Conservation (phyloP, 306 rosid genomes). For the Sindora glabra region DNA sequence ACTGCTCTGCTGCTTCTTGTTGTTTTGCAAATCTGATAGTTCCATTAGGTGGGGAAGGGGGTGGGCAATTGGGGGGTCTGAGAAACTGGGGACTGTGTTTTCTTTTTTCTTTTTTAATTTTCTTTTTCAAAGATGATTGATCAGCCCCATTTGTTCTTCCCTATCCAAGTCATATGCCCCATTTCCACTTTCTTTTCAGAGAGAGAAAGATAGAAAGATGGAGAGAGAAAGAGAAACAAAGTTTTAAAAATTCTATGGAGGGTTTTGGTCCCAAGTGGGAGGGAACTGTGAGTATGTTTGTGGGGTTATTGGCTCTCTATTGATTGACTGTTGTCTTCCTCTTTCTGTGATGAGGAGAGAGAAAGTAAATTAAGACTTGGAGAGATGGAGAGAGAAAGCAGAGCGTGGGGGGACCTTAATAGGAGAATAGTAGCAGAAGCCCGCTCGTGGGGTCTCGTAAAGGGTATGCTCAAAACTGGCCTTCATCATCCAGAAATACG, state of each 20-base stretch:
- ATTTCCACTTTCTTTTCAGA: neutral
- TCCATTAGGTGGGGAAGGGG: slow-evolving; percentile 66
- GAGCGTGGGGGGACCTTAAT: too few relatives aligned
- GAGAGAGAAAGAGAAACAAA: slow-evolving; percentile 16
- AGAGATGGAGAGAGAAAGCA: neutral
- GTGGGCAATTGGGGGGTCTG: neutral
- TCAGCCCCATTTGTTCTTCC: neutral
- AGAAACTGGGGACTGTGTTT: too few relatives aligned
- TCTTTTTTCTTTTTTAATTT: neutral
- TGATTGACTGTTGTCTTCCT: slow-evolving; percentile 43
- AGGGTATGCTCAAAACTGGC: slow-evolving; percentile 17
- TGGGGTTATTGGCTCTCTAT: slow-evolving; percentile 37
- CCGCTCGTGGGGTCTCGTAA: slow-evolving; percentile 68
- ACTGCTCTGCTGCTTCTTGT: slow-evolving; percentile 30
- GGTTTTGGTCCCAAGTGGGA: slow-evolving; percentile 20
- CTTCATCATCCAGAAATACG: slow-evolving; percentile 3
- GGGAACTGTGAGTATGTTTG: slow-evolving; percentile 26
- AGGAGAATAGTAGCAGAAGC: neutral
- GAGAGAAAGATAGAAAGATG: neutral
- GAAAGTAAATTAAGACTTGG: slow-evolving; percentile 1
- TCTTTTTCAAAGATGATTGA: slow-evolving; percentile 18
- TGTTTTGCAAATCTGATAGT: slow-evolving; percentile 67
- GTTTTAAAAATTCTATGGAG: neutral
- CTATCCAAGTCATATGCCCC: neutral
- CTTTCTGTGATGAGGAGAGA: neutral